Evolutionary conservation across 1,139 yeast genomes (phyloP), one percentile per base, ranked within the genome.

Genomic region (Lodderomyces pseudojiufengensis): DNA sequence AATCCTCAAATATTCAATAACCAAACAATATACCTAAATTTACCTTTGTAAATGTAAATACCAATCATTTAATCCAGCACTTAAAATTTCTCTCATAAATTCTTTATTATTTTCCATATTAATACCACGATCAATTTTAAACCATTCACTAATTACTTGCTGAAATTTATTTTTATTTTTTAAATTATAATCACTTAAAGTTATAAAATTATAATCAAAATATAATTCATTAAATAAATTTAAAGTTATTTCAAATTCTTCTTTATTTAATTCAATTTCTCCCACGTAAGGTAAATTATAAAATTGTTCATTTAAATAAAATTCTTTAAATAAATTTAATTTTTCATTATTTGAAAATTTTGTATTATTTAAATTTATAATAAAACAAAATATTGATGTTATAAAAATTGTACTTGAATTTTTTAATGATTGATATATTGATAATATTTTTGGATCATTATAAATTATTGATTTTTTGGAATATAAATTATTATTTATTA

Each of bases 21-120:
- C n/a, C n/a, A n/a, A n/a, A n/a, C n/a, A n/a, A n/a, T n/a, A n/a
- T n/a, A n/a, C n/a, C n/a, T n/a, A n/a, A n/a, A n/a, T 18, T 24
- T 21, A 36, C 30, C 37, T 37, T 16, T 32, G 29, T 22, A 39
- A 29, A 16, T 30, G 32, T 25, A 13, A 29, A 27, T 5, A 37
- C 43, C 43, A 40, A 24, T 40, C 43, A 29, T 40, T 40, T 20
- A 40, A 40, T 3, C 32, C 29, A 25, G 40, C 40, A 21, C 36
- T 31, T 8, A 40, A 24, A 2, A 29, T 14, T 27, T 40, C 40
- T 27, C 32, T 34, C 29, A 33, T 23, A 18, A 40, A 37, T 13
- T 37, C 36, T 14, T 27, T 27, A 10, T 35, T 35, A 2, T 14
- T 12, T 12, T 34, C 35, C 40, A 40, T 37, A 12, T 21, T 29